Base-by-base conservation (phyloP, 495 filamentous ascomycete genomes). In the Patellaria atrata region DNA sequence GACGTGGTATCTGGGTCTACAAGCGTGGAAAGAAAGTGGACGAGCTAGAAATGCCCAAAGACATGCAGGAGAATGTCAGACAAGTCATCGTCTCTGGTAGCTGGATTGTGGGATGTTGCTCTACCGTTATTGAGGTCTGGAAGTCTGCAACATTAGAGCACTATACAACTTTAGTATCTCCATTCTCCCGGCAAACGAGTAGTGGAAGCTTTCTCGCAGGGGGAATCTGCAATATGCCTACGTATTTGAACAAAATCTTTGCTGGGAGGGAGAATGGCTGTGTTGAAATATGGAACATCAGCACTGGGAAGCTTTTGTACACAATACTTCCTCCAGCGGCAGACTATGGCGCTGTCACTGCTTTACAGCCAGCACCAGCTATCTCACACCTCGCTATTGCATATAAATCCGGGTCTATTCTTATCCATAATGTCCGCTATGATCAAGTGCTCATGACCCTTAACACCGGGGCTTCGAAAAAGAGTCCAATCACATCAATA, bases 271-370 rank as follows among this genome's bases (percentile, higher is more conserved):
- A 63, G 38, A 83, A 94, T 51, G 89, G 91, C n/a, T 73, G 68
- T 53, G 71, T 94, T 13, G 87, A 96, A 51, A 86, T 99, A 34
- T 96, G 91, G 91, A 99, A 99, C 51, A 58, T 96, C 34, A 85
- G 77, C 51, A 87, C 79, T 13, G 83, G 82, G 41, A 91, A 85
- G 50, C 64, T 92, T 18, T 65, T 99, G 17, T 80, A 94, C 52
- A 84, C 81, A 2, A 71, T 94, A 28, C 58, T 80, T 14, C 75
- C 91, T 11, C 70, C 75, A 3, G 64, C 69, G 8, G 54, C 71
- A 1, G 59, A 70, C 11, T 71, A 65, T 30, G 82, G 82, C 8
- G 62, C 78, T 20, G 82, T 96, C 19, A 87, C 79, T 13, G 80
- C 79, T 11, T 63, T 99, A 27, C 68, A 87, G 28, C 74, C 91